Evolutionary conservation across 208 protist genomes (phyloP), one percentile per base, ranked within the genome.

Genomic region (Eutreptiella sp.): DNA sequence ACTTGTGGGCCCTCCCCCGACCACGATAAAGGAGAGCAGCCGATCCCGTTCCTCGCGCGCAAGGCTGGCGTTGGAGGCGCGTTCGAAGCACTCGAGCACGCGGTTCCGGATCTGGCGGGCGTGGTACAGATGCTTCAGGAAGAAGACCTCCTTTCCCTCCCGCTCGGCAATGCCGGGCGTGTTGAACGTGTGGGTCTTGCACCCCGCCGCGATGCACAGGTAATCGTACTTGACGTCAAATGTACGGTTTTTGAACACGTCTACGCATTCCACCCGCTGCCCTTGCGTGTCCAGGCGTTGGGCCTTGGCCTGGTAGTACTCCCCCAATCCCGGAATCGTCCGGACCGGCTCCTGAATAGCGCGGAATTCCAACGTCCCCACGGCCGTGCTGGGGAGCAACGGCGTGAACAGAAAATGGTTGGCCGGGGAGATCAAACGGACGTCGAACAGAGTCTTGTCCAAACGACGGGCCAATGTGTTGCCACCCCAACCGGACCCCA

Each of bases 391-490:
- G 2, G 89, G 81, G 2, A 95, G 76, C n/a, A 95, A 80, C 24
- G 89, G 89, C n/a, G 89, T 94, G 63, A 94, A 93, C n/a, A 94
- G 76, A 66, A 92, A 89, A 73, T 94, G 87, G 57, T 94, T 94
- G 34, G 85, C 73, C 5, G 79, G 78, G 2, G 84, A 90, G 48
- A 93, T 63, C 41, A 92, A 75, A 26, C 84, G 60, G 29, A 94
- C 81, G 63, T 92, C 83, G 74, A 79, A 92, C 52, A 76, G 46
- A 2, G 70, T 75, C 1, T 80, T 69, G 58, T 94, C 72, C 21
- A 93, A 46, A 32, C 77, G 63, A 57, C 79, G 77, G 23, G 82
- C 63, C 29, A 87, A 70, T 68, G 87, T 86, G 48, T 74, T 81
- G 48, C 85, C 85, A 1, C 75, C 85, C 89, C 89, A 95, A 11